Conservation (phyloP, 2,329 filamentous ascomycete genomes). For the Colletotrichum navitas region DNA sequence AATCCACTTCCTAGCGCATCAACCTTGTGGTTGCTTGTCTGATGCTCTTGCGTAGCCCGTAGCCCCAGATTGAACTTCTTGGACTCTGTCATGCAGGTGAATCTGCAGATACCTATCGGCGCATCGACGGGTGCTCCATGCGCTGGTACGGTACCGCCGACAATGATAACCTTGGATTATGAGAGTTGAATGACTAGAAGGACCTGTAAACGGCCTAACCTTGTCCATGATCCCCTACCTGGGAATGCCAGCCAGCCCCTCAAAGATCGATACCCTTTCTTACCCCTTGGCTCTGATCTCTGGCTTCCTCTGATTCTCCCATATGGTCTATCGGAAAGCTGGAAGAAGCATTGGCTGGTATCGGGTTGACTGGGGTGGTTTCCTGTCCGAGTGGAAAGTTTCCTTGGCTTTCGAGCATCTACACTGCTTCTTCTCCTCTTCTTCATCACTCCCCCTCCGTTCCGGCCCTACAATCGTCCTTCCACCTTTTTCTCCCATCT, state of each 20-base stretch:
- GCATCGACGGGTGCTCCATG: constrained; percentile 2
- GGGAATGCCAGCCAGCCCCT: neutral
- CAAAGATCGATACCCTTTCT: neutral
- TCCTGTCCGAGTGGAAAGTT: constrained; percentile 3
- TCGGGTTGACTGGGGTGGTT: neutral
- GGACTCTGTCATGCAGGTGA: constrained; percentile 7
- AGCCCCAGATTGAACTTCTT: neutral
- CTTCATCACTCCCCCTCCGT: neutral
- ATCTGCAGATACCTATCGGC: constrained; percentile 9
- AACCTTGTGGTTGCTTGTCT: neutral
- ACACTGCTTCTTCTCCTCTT: constrained; percentile 1
- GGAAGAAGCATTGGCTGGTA: constrained; percentile 8
- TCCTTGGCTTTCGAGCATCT: constrained; percentile 27
- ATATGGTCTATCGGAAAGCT: neutral
- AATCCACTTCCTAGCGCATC: neutral
- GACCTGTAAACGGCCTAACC: constrained; percentile 2
- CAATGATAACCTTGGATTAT: neutral
- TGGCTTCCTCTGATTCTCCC: neutral
- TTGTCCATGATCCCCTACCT: neutral
- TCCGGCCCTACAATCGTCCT: constrained; percentile 1
- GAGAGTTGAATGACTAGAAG: constrained; percentile 13
- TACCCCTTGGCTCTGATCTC: neutral
- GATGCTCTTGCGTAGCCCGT: neutral
- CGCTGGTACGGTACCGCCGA: constrained; percentile 2
- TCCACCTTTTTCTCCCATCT: constrained; percentile 6